A percentile compares a stretch with the other conserved stretches of the same genome.
These are phyloP conservation scores for Albugo laibachii DNA, from an alignment of 352 stramenopile species.

Conservation along the genomic window DNA sequence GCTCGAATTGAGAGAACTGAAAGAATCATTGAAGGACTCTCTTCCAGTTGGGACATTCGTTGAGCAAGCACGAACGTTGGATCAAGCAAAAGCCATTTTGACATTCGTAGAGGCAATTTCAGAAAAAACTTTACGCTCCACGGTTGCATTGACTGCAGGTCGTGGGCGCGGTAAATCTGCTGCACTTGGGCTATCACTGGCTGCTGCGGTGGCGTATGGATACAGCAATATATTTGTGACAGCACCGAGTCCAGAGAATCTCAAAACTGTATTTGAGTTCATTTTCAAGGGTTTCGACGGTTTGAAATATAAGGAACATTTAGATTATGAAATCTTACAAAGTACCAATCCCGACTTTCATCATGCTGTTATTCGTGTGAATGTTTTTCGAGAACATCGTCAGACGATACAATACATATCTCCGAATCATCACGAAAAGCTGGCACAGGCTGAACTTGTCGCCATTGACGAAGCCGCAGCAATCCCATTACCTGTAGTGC, in stretches of 20 bases:
- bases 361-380: slow-evolving; percentile 85
- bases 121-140: slow-evolving; percentile 90
- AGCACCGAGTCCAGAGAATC: slow-evolving; percentile 94
- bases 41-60: slow-evolving; percentile 91
- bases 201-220: slow-evolving; percentile 72
- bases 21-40: slow-evolving; percentile 89
- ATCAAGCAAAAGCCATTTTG: slow-evolving; percentile 91
- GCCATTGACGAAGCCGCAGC: slow-evolving; percentile 98
- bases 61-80: slow-evolving; percentile 86
- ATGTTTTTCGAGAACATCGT: slow-evolving; percentile 92
- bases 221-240: slow-evolving; percentile 96
- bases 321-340: slow-evolving; percentile 93
- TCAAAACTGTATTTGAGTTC: slow-evolving; percentile 98
- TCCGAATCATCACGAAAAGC: slow-evolving; percentile 89
- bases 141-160: slow-evolving; percentile 88
- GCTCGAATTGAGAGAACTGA: slow-evolving; percentile 83
- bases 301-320: slow-evolving; percentile 91
- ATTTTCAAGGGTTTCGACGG: slow-evolving; percentile 88
- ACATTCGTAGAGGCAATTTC: slow-evolving; percentile 96
- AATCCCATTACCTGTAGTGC: slow-evolving; percentile 97
- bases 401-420: slow-evolving; percentile 97
- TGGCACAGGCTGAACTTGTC: slow-evolving; percentile 94
- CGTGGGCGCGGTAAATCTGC: slow-evolving; percentile 93
- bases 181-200: slow-evolving; percentile 86
- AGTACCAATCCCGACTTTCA: slow-evolving; percentile 75